Conservation (phyloP, 2,329 filamentous ascomycete genomes). For the Geosmithia putterillii region DNA sequence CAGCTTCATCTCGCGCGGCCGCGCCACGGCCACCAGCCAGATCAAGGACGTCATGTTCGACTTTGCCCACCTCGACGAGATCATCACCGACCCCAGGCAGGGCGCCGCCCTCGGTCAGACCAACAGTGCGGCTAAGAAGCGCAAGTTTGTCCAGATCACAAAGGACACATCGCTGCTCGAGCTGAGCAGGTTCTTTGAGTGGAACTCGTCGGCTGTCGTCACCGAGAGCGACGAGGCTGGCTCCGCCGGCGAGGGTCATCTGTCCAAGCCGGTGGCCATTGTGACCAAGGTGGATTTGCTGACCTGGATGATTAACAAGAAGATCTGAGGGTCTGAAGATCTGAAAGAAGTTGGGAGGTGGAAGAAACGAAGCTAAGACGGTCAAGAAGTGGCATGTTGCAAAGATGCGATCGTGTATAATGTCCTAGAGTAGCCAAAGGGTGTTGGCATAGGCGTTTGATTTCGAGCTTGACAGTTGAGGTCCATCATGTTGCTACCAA, state of each 20-base stretch:
- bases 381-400: too few species aligned
- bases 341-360: too few species aligned
- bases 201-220: constrained; percentile 93
- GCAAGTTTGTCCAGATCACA: constrained; percentile 89
- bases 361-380: too few species aligned
- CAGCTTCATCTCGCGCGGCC: constrained; percentile 75
- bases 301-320: constrained; percentile 74
- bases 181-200: constrained; percentile 89
- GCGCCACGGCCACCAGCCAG: constrained; percentile 59
- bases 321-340: constrained; percentile 16
- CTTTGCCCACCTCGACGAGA: constrained; percentile 76
- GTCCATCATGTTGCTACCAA: not conserved
- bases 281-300: constrained; percentile 95
- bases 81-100: constrained; percentile 76
- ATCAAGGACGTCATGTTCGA: constrained; percentile 95
- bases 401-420: too few species aligned
- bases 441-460: not conserved
- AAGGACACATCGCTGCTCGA: constrained; percentile 73
- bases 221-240: constrained; percentile 44
- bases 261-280: constrained; percentile 71
- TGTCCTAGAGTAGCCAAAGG: not conserved
- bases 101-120: constrained; percentile 29
- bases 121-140: constrained; percentile 27
- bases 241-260: constrained; percentile 38
- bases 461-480: not conserved